Evolutionary conservation across 2,329 filamentous ascomycete genomes (phyloP).

Genomic region (Aspergillus bombycis): DNA sequence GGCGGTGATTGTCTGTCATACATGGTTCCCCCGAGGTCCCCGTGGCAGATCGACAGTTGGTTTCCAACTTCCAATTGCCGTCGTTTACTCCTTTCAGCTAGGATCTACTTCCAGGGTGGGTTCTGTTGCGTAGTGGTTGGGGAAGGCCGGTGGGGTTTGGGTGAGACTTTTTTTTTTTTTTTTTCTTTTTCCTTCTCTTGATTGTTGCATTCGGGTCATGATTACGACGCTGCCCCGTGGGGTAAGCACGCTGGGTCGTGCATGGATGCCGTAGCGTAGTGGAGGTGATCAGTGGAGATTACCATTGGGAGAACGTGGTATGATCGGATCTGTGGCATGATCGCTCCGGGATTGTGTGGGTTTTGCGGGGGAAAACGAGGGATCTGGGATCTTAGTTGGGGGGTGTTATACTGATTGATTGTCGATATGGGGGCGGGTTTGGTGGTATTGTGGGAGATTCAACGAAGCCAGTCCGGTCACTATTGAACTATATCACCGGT

Average conservation of each 20-base stretch:
- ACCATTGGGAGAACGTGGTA: neutral
- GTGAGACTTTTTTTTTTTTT: neutral
- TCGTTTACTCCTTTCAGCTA: neutral
- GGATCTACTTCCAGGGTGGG: neutral
- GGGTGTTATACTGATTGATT: neutral
- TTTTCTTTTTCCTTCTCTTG: neutral
- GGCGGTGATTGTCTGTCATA: neutral
- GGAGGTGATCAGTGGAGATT: neutral
- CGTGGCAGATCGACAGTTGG: neutral
- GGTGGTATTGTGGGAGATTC: neutral
- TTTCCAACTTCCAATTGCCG: neutral
- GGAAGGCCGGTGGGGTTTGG: neutral
- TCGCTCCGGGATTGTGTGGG: neutral
- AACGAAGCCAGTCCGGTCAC: too few species aligned
- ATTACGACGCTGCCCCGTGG: conserved; percentile 1
- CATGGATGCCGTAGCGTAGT: neutral
- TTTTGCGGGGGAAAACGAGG: neutral
- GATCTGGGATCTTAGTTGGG: neutral
- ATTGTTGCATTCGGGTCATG: neutral
- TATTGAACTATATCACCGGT: too few species aligned
- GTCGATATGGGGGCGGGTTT: neutral
- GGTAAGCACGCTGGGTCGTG: neutral
- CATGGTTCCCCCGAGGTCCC: neutral
- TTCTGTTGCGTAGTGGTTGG: neutral
- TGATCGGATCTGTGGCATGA: neutral